Evolutionary conservation across 805 yeast species (phyloP), one percentile per base, ranked within the genome.

Genomic region (Zygoascus ofunaensis): DNA sequence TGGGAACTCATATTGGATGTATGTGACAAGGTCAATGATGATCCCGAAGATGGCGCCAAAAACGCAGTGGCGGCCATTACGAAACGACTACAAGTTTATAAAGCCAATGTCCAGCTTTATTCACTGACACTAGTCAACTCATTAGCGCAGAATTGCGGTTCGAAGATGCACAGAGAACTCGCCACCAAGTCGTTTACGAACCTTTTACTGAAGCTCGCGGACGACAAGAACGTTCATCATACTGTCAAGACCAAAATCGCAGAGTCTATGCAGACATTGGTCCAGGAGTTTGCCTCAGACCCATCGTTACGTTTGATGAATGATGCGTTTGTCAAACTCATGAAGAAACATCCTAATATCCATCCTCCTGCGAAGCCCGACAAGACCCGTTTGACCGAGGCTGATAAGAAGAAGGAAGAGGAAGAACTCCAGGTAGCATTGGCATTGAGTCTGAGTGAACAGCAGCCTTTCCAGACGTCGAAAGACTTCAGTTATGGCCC

Each of bases 361-460:
- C 56, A 49, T 42, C 56, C 65, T 3, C 87, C 87, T 0, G 67
- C 60, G 32, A 76, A 76, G 51, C 89, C 89, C 5, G 74, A 66
- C 34, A 81, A 80, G 54, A 67, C 68, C 33, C 65, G 69, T 39
- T 62, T 75, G 52, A 65, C 73, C 4, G 61, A 63, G 3, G 58
- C 56, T n/a, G 79, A 73, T 39, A 66, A 68, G 46, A 54, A 55
- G 34, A 65, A 70, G 20, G 97, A 90, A 51, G 95, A 92, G 39
- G 83, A 79, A 42, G 94, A 87, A 51, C 65, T 90, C 39, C 80
- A 79, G 54, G 72, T 80, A 49, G 95, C 84, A 0, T 69, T 89
- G 48, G 82, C 79, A 48, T 58, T 85, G 40, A 87, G 95, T 0
- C 64, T 85, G 37, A 71, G 74, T 41, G 94, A 85, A 50, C 73